Base-by-base conservation (phyloP, 208 protist species). In the Endotrypanum monterogeii region DNA sequence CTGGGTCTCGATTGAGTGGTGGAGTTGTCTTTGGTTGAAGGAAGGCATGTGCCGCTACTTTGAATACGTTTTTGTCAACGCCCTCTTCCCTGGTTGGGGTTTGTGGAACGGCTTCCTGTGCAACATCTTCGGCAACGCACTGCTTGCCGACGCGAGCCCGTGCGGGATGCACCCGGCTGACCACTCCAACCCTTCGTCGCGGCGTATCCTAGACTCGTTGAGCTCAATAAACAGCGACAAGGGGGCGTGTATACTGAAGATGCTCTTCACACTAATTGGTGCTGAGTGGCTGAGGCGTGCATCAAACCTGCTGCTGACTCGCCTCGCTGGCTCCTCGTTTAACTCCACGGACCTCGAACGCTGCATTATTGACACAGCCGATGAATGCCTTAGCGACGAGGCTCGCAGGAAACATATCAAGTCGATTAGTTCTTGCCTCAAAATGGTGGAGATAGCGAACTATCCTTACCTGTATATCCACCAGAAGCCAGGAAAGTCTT, bases 41-140 rank as follows among this genome's bases (percentile, higher is more conserved):
- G 98, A 99, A 83, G 98, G 96, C 55, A 98, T 99, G 77, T 98
- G 98, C 48, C 97, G 94, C 39, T 98, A 92, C 63, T 74, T 99
- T 5, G 97, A 97, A 75, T 97, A 89, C 73, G 70, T 96, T 32
- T 97, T 95, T 46, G 82, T 84, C 25, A 83, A 88, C 61, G 63
- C 83, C 1, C 48, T 98, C 0, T 96, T 93, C 73, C 93, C 94
- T 28, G 73, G 86, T 32, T 98, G 94, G 94, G 70, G 85, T 14
- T 73, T 93, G 14, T 98, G 90, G 90, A 87, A 83, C 58, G 83
- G 88, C 44, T 95, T 93, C 50, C 28, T 86, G 12, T 54, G 67
- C 25, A 63, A 63, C 12, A 83, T 91, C 20, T 76, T 87, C 67
- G 83, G 88, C 72, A 74, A 46, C 44, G 82, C 86, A 2, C 76